These are phyloP conservation scores for Actinomortierella ambigua DNA, from an alignment of 371 early-diverging fungal species.

Conservation along the genomic window DNA sequence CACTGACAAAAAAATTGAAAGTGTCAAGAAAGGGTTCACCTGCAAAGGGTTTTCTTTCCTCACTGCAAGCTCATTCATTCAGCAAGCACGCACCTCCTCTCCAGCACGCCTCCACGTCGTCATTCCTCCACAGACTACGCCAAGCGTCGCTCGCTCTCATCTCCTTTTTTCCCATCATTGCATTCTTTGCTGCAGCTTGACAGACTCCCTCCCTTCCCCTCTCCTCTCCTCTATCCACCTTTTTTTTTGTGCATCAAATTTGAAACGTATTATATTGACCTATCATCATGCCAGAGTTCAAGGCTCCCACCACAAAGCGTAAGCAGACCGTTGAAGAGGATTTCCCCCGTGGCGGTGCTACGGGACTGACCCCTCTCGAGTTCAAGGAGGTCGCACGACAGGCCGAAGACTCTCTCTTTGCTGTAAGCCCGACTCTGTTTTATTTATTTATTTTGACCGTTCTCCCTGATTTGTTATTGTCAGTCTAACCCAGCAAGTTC, in stretches of 20 bases:
- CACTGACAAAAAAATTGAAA: no score
- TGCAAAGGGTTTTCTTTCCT: no score
- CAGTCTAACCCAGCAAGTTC: no score
- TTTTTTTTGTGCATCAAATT: neutral
- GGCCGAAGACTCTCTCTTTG: slow-evolving; percentile 58
- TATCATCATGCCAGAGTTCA: slow-evolving; percentile 22
- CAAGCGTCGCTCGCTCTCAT: neutral
- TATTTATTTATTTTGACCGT: neutral
- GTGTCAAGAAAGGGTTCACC: no score
- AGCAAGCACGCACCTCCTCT: no score
- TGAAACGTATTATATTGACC: neutral
- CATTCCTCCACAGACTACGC: no score
- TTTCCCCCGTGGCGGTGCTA: slow-evolving; percentile 86
- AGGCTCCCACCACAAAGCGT: slow-evolving; percentile 43
- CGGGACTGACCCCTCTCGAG: slow-evolving; percentile 82
- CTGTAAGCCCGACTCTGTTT: slow-evolving; percentile 16
- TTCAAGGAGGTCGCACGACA: slow-evolving; percentile 77
- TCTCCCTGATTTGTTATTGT: no score
- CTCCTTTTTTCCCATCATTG: neutral
- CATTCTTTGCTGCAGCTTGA: slow-evolving; percentile 3
- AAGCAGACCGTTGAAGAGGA: slow-evolving; percentile 47
- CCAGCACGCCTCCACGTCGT: no score
- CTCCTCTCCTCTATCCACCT: neutral
- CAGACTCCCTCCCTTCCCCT: neutral
- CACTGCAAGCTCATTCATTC: no score